These are phyloP conservation scores for Hibiscus trionum DNA, from an alignment of 345 rosid genomes.

Conservation along the genomic window DNA sequence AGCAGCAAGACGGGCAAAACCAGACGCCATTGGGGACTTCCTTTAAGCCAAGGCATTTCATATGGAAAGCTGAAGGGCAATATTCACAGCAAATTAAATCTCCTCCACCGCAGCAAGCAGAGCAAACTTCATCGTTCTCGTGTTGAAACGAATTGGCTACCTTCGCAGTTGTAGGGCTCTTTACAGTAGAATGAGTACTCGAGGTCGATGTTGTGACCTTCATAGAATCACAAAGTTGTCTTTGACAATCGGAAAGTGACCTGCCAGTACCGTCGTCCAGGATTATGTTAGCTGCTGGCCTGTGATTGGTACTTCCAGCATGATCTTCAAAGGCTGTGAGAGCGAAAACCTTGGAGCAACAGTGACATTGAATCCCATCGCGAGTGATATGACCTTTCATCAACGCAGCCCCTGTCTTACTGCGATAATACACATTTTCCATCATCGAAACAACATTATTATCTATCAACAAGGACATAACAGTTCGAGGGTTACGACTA, in stretches of 20 bases:
- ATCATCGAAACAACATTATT: slow-evolving; percentile 18
- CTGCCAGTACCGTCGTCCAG: slow-evolving; percentile 32
- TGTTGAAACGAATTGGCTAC: background rate
- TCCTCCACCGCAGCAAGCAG: slow-evolving; percentile 44
- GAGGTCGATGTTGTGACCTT: background rate
- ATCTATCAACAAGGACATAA: slow-evolving; percentile 38
- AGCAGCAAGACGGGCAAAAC: slow-evolving; percentile 77
- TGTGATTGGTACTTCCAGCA: slow-evolving; percentile 14
- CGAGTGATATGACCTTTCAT: slow-evolving; percentile 34
- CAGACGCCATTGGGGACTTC: slow-evolving; percentile 57
- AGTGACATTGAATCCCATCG: slow-evolving; percentile 19
- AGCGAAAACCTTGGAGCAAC: slow-evolving; percentile 21
- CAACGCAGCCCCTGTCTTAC: background rate
- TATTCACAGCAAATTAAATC: slow-evolving; percentile 46
- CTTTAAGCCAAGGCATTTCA: slow-evolving; percentile 40
- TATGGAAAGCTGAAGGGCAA: slow-evolving; percentile 48
- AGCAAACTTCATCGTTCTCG: slow-evolving; percentile 23
- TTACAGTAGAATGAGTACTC: background rate
- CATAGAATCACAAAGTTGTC: slow-evolving; percentile 15
- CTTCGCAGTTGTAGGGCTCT: slow-evolving; percentile 6
- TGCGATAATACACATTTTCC: slow-evolving; percentile 27
- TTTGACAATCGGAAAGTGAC: slow-evolving; percentile 40
- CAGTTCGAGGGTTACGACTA: slow-evolving; percentile 10
- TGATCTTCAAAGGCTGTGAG: slow-evolving; percentile 20
- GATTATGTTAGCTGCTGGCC: slow-evolving; percentile 25